Base-by-base conservation (phyloP, 2,329 filamentous ascomycete genomes). In the Aspergillus sp. region DNA sequence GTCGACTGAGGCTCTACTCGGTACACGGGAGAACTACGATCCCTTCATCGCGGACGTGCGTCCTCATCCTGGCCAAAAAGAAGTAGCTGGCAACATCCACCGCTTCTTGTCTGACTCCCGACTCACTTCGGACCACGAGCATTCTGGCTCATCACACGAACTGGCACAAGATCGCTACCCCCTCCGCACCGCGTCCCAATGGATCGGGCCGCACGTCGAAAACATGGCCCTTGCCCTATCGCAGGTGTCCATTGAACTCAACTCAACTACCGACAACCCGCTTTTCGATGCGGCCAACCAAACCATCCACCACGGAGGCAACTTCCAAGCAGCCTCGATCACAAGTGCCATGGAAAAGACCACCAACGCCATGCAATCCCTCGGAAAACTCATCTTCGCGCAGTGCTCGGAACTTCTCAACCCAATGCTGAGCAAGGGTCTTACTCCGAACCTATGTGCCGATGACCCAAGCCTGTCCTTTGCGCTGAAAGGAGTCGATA, bases 191-290 rank as follows among this genome's bases (percentile, higher is more conserved):
- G 81, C 85, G 0, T 79, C 85, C 0, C 87, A 90, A 71, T 90
- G 87, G 87, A 77, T 90, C 31, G 86, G 86, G 0, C 87, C 87
- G 0, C 78, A 84, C 17, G 73, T 90, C 0, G 87, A 90, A 67
- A 87, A 90, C 61, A 73, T 90, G 0, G 55, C 76, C 0, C 78
- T 87, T 0, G 84, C 87, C 0, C 75, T 81, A 43, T 68, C 75
- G 2, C 87, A 90, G 66, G 66, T 90, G 0, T 69, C 75, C 0
- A 74, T 79, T 0, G 88, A 90, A 66, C 77, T 88, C 15, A 90
- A 90, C 70, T 87, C 86, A 0, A 85, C 84, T 0, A 86, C 85
- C 0, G 87, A 90, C 64, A 90, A 90, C 66, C 87, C 84, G 0
- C 71, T 90, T 8, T 77, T 89, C 12, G 81, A 88, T 58, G 64